Base-by-base conservation (phyloP, 2,329 filamentous ascomycete species). In the Ampelomyces quisqualis region DNA sequence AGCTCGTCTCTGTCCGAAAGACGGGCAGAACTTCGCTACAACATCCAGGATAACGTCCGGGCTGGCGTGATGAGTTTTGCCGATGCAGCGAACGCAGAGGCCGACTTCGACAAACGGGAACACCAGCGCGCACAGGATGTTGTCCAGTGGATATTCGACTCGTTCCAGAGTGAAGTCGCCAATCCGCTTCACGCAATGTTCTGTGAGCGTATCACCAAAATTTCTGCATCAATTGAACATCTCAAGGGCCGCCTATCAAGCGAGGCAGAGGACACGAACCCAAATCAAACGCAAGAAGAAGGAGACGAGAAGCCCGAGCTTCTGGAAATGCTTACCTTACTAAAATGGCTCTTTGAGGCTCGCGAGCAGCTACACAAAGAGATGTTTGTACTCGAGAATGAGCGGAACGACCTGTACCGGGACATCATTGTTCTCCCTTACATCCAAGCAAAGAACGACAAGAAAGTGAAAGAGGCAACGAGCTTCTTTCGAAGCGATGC, bases 271-370 rank as follows among this genome's bases (percentile, higher is more conserved):
- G 74, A 77, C 30, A 74, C 78, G 3, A 81, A 82, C 49, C 86
- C 90, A 0, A 91, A 95, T 58, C 82, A 89, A 67, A 86, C 90
- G 0, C 90, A 96, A 65, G 90, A 95, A 67, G 91, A 96, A 70
- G 91, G 93, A 13, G 91, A 97, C 55, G 91, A 96, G 65, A 84
- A 90, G 63, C 93, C 93, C 0, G 93, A 98, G 68, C 77, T 97
- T 0, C 75, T 97, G 2, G 93, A 98, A 68, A 95, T 95, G 69
- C 77, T 98, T 9, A 97, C 91, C 0, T 79, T 96, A 33, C 77
- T 97, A 10, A 98, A 97, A 62, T 97, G 93, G 90, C 82, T 97
- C 7, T 97, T 96, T 57, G 93, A 98, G 65, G 86, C 87, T 1
- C 84, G 90, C n/a, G 93, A 98, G 69, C 78, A 80, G 32, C 76